Percentiles rank a stretch among this genome's conserved stretches.
phyloP scores from a whole-genome alignment of 129 eudicot species.

The Chrysanthemum lavandulifolium region DNA sequence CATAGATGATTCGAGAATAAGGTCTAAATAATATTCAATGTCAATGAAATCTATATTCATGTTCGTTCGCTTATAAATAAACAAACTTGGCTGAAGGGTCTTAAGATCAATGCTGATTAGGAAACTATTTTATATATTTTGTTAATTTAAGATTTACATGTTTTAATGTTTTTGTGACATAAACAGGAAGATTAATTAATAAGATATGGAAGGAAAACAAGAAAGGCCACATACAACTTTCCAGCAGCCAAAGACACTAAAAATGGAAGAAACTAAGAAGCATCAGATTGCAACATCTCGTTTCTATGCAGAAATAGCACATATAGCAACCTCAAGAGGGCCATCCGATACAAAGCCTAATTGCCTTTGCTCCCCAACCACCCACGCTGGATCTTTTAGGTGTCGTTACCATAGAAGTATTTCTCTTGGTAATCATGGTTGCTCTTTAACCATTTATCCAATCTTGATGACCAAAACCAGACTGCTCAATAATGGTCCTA shows the following conservation, averaged over 20 bases:
- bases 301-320: conserved; percentile 31
- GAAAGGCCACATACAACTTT: conserved; percentile 19
- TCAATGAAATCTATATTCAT: too few relatives aligned
- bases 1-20: too few relatives aligned
- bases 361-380: conserved; percentile 41
- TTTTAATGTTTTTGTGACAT: too few relatives aligned
- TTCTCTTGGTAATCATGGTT: conserved; percentile 24
- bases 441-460: conserved; percentile 21
- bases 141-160: background rate
- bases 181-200: conserved; percentile 7
- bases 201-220: conserved; percentile 32
- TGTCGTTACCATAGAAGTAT: conserved; percentile 38
- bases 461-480: conserved; percentile 25
- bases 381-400: conserved; percentile 43
- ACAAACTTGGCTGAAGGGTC: too few relatives aligned
- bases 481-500: background rate
- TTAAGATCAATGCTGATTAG: background rate
- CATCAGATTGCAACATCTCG: conserved; percentile 13
- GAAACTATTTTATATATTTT: background rate
- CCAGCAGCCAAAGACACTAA: conserved; percentile 11
- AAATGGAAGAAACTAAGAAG: conserved; percentile 27
- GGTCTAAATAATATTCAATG: too few relatives aligned
- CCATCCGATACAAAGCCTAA: conserved; percentile 25
- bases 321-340: conserved; percentile 21
- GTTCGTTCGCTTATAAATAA: background rate